Conservation (phyloP, 1,284 basidiomycete species). For the Heterobasidion annosum region DNA sequence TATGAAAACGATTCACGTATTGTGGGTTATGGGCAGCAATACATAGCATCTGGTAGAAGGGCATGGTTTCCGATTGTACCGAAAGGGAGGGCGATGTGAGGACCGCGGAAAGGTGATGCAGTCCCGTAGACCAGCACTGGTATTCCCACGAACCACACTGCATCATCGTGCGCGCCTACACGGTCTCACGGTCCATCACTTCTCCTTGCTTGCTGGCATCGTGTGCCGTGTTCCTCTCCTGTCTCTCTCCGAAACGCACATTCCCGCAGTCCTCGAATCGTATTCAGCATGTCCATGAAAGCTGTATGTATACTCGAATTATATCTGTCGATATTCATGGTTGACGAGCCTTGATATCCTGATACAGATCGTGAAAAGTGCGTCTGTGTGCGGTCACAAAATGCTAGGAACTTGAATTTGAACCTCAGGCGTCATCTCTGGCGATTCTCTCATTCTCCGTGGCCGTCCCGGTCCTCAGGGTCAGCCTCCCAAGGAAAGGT, state of each 20-base stretch:
- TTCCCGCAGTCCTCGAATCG: neutral
- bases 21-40: constrained; percentile 65
- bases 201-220: neutral
- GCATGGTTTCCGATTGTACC: constrained; percentile 40
- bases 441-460: constrained; percentile 80
- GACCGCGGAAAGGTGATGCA: too few species aligned
- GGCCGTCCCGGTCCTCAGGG: constrained; percentile 72
- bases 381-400: constrained; percentile 3
- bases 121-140: neutral
- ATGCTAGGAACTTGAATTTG: constrained; percentile 12
- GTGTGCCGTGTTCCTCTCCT: neutral
- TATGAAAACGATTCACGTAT: constrained; percentile 42
- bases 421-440: constrained; percentile 72
- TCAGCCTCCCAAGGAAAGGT: constrained; percentile 85
- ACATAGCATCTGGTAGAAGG: constrained; percentile 76
- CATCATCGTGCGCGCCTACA: neutral
- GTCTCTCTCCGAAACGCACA: neutral
- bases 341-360: neutral
- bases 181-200: neutral
- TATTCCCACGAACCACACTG: neutral
- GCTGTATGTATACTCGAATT: constrained; percentile 37
- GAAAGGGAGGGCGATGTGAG: neutral
- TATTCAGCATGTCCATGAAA: constrained; percentile 50
- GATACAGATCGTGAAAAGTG: constrained; percentile 15
- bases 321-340: constrained; percentile 14